Evolutionary conservation across 768 basidiomycete genomes (phyloP).

Genomic region (Saitozyma podzolica): DNA sequence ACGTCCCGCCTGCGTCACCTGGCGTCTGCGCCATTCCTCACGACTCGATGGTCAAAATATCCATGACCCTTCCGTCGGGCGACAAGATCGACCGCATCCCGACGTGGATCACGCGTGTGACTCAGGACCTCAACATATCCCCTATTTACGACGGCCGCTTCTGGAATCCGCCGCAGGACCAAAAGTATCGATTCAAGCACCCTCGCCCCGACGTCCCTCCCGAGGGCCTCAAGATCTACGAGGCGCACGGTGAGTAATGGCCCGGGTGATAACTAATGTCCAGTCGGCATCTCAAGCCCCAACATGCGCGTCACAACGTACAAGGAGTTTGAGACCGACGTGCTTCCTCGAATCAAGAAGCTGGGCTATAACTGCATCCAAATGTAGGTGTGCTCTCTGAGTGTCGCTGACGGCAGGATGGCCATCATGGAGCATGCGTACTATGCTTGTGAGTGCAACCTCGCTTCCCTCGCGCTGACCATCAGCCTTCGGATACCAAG

Average conservation of each 20-base stretch:
- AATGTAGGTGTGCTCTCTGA: conserved; percentile 54
- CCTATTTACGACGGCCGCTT: conserved; percentile 95
- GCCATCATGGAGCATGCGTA: conserved; percentile 98
- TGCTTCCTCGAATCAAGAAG: conserved; percentile 81
- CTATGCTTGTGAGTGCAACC: conserved; percentile 75
- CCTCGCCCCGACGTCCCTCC: conserved; percentile 61
- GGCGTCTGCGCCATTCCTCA: conserved; percentile 85
- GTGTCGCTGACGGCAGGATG: conserved; percentile 60
- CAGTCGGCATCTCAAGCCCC: conserved; percentile 87
- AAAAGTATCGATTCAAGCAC: conserved; percentile 81
- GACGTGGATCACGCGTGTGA: conserved; percentile 91
- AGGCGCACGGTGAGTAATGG: conserved; percentile 67
- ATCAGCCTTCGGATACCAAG: conserved; percentile 94
- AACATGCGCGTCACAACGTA: conserved; percentile 89
- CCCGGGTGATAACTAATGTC: neutral
- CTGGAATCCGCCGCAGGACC: conserved; percentile 83
- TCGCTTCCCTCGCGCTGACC: neutral
- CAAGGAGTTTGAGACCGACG: conserved; percentile 85
- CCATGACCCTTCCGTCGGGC: conserved; percentile 78
- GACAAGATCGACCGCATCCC: conserved; percentile 87
- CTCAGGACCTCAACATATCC: conserved; percentile 85
- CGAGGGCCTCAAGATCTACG: conserved; percentile 72
- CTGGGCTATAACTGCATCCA: conserved; percentile 97
- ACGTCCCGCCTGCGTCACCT: conserved; percentile 64
- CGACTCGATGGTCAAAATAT: conserved; percentile 94